These are phyloP conservation scores for Austropuccinia psidii DNA, from an alignment of 1,284 basidiomycete species.

Conservation along the genomic window DNA sequence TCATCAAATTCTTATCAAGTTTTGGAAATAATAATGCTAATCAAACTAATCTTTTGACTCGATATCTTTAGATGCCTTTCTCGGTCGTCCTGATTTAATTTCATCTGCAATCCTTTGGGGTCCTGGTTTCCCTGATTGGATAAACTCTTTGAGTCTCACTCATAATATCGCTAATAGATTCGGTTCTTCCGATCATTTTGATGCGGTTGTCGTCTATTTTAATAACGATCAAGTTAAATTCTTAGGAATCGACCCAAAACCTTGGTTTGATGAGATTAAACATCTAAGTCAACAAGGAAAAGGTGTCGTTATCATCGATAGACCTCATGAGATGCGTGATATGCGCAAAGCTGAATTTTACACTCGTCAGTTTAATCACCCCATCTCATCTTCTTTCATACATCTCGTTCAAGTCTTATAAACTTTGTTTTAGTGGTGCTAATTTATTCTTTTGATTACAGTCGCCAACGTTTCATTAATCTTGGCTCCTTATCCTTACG, in stretches of 20 bases:
- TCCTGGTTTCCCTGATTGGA: slow-evolving; percentile 24
- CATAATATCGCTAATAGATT: slow-evolving; percentile 17
- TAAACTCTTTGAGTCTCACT: neutral
- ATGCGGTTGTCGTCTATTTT: slow-evolving; percentile 33
- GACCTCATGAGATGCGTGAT: slow-evolving; percentile 35
- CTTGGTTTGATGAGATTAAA: slow-evolving; percentile 33
- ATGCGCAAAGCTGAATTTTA: slow-evolving; percentile 34
- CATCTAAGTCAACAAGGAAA: slow-evolving; percentile 16
- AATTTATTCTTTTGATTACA: neutral
- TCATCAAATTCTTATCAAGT: neutral
- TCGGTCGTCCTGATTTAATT: slow-evolving; percentile 7
- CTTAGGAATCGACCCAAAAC: slow-evolving; percentile 28
- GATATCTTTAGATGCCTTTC: slow-evolving; percentile 13
- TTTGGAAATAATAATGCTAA: neutral
- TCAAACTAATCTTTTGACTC: neutral
- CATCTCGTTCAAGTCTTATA: neutral
- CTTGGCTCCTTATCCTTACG: slow-evolving; percentile 34
- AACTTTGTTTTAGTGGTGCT: neutral
- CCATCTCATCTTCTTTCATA: neutral
- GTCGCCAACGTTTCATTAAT: slow-evolving; percentile 28
- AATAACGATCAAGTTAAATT: slow-evolving; percentile 36
- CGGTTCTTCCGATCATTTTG: slow-evolving; percentile 19
- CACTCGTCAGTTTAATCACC: neutral
- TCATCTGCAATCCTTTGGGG: slow-evolving; percentile 25
- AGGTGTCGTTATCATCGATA: slow-evolving; percentile 32